Evolutionary conservation across 352 stramenopile genomes (phyloP).

Genomic region (Phytopythium montanum): DNA sequence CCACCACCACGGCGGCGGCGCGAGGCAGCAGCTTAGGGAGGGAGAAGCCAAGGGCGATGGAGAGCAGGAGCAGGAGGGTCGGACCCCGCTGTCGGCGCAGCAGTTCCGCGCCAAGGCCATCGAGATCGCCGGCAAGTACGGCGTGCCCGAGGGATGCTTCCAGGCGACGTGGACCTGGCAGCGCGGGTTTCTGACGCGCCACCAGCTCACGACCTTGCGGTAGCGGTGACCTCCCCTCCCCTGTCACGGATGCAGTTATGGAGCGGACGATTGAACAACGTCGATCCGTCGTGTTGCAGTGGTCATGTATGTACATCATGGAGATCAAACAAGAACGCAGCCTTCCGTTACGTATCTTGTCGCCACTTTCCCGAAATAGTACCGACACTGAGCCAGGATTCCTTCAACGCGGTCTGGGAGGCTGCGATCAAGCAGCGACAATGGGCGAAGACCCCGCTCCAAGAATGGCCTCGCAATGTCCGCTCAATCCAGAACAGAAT

Average conservation of each 20-base stretch:
- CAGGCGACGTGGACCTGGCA: slow-evolving; percentile 47
- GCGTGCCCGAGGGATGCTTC: slow-evolving; percentile 29
- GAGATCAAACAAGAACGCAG: no score
- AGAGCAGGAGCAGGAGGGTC: background rate
- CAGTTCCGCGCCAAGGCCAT: slow-evolving; percentile 29
- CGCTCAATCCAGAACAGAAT: background rate
- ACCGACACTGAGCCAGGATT: no score
- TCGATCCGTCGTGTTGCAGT: no score
- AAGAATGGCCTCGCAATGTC: background rate
- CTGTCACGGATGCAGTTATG: background rate
- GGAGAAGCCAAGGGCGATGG: no score
- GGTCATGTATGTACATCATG: background rate
- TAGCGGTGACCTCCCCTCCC: background rate
- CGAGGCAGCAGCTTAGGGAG: no score
- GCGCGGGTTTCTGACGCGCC: slow-evolving; percentile 35
- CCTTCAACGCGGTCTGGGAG: background rate
- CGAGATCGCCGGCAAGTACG: slow-evolving; percentile 31
- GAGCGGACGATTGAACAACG: background rate
- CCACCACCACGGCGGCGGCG: no score
- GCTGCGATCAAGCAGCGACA: background rate
- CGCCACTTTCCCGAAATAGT: no score
- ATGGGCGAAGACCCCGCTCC: background rate
- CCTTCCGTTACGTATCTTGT: no score
- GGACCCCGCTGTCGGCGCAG: slow-evolving; percentile 17
- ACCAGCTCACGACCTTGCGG: slow-evolving; percentile 13